Conservation (phyloP, 129 eudicot genomes). For the Heracleum sosnowskyi region DNA sequence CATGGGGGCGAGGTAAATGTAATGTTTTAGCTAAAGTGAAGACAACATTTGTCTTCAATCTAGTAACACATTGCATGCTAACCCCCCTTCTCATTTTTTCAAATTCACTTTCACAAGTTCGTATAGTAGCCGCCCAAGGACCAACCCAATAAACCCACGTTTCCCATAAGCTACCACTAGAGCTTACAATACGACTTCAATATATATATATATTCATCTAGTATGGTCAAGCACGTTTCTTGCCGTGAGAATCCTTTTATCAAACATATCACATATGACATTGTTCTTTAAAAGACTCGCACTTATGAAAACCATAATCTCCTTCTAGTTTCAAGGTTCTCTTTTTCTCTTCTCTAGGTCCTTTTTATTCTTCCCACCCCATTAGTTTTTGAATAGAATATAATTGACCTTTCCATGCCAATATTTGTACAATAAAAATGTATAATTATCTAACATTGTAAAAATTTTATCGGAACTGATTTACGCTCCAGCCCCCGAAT, state of each 20-base stretch:
- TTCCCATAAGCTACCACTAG: not conserved
- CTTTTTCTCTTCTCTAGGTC: slow-evolving; percentile 2
- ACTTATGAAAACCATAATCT: not conserved
- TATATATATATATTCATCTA: not conserved
- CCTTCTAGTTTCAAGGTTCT: not conserved
- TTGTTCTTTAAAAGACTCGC: not conserved
- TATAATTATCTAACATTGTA: too few relatives aligned
- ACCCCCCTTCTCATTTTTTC: not conserved
- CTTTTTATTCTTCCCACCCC: not conserved
- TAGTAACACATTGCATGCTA: not conserved
- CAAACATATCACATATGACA: not conserved
- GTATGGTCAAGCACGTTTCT: slow-evolving; percentile 1
- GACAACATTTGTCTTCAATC: not conserved
- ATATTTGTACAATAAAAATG: not conserved
- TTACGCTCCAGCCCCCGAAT: too few relatives aligned
- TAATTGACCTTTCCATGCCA: not conserved
- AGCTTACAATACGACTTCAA: not conserved
- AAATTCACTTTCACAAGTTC: not conserved
- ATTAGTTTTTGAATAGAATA: not conserved
- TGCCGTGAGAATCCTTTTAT: slow-evolving; percentile 6
- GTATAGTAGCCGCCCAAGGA: not conserved
- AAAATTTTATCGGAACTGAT: too few relatives aligned
- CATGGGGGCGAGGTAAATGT: not conserved
- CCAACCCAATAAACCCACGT: slow-evolving; percentile 4
- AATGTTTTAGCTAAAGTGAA: slow-evolving; percentile 1